phyloP scores from a whole-genome alignment of 129 eudicot genomes.

The Lactuca sativa region DNA sequence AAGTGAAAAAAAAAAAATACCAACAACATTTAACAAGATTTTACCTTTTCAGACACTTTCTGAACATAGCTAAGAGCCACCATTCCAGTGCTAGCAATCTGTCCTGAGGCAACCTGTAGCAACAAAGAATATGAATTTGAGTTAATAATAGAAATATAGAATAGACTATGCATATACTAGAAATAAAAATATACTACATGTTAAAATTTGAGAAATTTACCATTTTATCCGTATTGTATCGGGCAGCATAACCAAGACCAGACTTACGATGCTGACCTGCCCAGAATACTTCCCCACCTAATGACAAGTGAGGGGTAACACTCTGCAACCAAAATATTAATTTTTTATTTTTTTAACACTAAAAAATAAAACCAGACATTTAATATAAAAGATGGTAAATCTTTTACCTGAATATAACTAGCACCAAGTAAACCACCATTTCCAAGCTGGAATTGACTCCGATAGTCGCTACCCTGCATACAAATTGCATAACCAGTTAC shows the following conservation, averaged over 20 bases:
- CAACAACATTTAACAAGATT: not conserved
- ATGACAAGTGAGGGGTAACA: conserved; percentile 60
- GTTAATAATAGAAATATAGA: not conserved
- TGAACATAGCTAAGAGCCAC: conserved; percentile 88
- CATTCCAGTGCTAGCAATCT: conserved; percentile 90
- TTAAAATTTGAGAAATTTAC: conserved; percentile 30
- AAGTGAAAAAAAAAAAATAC: not conserved
- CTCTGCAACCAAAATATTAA: conserved; percentile 47
- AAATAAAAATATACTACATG: not conserved
- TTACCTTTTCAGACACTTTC: conserved; percentile 81
- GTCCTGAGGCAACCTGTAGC: conserved; percentile 81
- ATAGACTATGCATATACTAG: not conserved
- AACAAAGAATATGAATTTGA: not conserved
- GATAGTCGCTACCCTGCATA: conserved; percentile 67
- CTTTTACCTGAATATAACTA: conserved; percentile 77
- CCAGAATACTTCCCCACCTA: conserved; percentile 95
- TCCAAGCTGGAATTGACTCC: conserved; percentile 80
- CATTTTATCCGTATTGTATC: conserved; percentile 82
- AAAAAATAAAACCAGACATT: not conserved
- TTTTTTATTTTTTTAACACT: not conserved
- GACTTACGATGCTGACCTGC: conserved; percentile 89
- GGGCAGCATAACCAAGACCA: conserved; percentile 74
- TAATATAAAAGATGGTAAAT: not conserved
- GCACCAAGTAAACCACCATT: conserved; percentile 78
- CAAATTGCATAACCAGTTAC: not conserved